Percentiles rank a stretch among this genome's conserved stretches.
Conservation (phyloP, 345 rosid species). For the Salix caprea region DNA sequence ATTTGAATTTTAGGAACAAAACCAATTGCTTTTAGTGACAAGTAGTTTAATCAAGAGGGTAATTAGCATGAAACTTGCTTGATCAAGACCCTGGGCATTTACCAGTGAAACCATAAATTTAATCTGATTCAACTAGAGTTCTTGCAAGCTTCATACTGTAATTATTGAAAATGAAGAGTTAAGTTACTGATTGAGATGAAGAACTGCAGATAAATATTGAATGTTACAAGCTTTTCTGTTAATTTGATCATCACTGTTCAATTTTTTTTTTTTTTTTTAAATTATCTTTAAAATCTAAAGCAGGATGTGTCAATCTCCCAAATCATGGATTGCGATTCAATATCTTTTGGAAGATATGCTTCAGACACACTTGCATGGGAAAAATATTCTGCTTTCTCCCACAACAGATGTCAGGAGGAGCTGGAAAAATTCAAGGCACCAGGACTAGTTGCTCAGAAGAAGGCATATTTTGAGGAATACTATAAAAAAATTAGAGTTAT, state of each 20-base stretch:
- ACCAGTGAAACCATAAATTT: background rate
- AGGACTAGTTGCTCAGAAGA: slow-evolving; percentile 29
- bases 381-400: slow-evolving; percentile 25
- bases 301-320: slow-evolving; percentile 9
- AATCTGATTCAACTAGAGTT: background rate
- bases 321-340: slow-evolving; percentile 16
- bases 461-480: slow-evolving; percentile 29
- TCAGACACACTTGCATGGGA: slow-evolving; percentile 27
- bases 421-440: slow-evolving; percentile 22
- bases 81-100: background rate
- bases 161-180: background rate
- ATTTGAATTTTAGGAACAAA: background rate
- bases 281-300: background rate
- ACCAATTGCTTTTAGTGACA: background rate
- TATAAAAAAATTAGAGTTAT: slow-evolving; percentile 19
- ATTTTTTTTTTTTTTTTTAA: too few relatives aligned
- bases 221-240: background rate
- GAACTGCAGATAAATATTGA: background rate
- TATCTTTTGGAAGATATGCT: slow-evolving; percentile 24
- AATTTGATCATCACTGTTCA: background rate
- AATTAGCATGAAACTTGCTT: background rate
- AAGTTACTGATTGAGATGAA: background rate
- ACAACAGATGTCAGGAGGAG: slow-evolving; percentile 21
- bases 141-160: background rate
- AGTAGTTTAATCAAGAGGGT: background rate